phyloP scores from a whole-genome alignment of 495 filamentous ascomycete species.

The Monascus purpureus region DNA sequence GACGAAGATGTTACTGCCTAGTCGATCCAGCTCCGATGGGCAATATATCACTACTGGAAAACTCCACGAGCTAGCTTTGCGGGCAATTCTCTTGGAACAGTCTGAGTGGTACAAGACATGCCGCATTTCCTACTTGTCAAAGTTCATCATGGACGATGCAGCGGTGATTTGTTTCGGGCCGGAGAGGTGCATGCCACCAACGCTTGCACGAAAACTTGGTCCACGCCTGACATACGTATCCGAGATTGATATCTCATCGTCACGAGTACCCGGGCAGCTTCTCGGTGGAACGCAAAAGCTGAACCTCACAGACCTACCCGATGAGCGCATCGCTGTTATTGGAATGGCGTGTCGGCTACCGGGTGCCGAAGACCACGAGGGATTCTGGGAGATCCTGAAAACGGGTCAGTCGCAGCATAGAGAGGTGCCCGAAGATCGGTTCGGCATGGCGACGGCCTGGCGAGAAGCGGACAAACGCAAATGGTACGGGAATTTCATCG shows the following conservation, averaged over 20 bases:
- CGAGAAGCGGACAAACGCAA: conserved; percentile 5
- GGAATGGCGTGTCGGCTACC: conserved; percentile 30
- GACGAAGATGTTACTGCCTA: conserved; percentile 11
- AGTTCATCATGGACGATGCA: background rate
- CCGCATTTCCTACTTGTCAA: background rate
- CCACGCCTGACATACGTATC: conserved; percentile 3
- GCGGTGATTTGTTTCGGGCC: conserved; percentile 13
- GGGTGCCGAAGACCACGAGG: conserved; percentile 22
- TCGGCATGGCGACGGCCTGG: conserved; percentile 3
- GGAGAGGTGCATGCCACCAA: conserved; percentile 13
- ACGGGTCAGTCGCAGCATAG: conserved; percentile 6
- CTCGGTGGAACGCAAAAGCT: background rate
- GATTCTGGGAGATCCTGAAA: conserved; percentile 25
- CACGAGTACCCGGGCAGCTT: background rate
- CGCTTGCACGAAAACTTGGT: conserved; percentile 4
- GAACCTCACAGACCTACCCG: conserved; percentile 5
- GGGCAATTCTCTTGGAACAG: conserved; percentile 19
- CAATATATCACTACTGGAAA: conserved; percentile 6
- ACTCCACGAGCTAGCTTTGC: conserved; percentile 15
- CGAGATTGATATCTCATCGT: background rate
- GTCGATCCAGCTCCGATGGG: conserved; percentile 9
- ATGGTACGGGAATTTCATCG: conserved; percentile 16
- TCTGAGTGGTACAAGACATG: conserved; percentile 20
- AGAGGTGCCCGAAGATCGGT: conserved; percentile 8
- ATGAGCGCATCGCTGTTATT: conserved; percentile 22